Conservation (phyloP, 306 rosid genomes). For the Echinosophora koreensis region DNA sequence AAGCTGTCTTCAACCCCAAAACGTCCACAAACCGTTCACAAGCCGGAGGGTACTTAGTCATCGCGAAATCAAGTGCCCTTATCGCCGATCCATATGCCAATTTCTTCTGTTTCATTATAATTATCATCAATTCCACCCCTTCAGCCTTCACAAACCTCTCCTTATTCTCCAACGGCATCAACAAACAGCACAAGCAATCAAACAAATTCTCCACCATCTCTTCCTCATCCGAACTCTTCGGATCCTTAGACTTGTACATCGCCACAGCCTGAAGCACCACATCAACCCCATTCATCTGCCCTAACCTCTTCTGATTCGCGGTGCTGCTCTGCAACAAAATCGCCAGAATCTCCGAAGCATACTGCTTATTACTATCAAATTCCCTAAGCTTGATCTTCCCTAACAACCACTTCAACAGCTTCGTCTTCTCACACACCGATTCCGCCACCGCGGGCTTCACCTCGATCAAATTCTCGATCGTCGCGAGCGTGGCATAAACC, state of each 20-base stretch:
- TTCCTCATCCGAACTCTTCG: slow-evolving; percentile 86
- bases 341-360: slow-evolving; percentile 92
- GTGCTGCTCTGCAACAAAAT: slow-evolving; percentile 85
- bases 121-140: slow-evolving; percentile 97
- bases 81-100: slow-evolving; percentile 94
- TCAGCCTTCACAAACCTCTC: slow-evolving; percentile 95
- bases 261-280: slow-evolving; percentile 97
- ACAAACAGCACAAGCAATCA: slow-evolving; percentile 88
- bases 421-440: slow-evolving; percentile 84
- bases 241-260: slow-evolving; percentile 89
- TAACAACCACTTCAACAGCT: slow-evolving; percentile 82
- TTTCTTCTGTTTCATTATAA: slow-evolving; percentile 94
- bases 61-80: slow-evolving; percentile 94
- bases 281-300: slow-evolving; percentile 98
- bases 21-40: slow-evolving; percentile 98
- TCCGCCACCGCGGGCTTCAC: slow-evolving; percentile 93
- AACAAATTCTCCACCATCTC: slow-evolving; percentile 97
- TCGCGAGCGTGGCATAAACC: slow-evolving; percentile 72
- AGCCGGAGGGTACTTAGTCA: slow-evolving; percentile 95
- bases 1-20: slow-evolving; percentile 93
- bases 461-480: slow-evolving; percentile 88
- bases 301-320: slow-evolving; percentile 80
- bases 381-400: slow-evolving; percentile 93
- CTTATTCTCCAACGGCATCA: slow-evolving; percentile 95
- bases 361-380: slow-evolving; percentile 87